phyloP scores from a whole-genome alignment of 2,329 filamentous ascomycete genomes.

The Metarhizium anisopliae region DNA sequence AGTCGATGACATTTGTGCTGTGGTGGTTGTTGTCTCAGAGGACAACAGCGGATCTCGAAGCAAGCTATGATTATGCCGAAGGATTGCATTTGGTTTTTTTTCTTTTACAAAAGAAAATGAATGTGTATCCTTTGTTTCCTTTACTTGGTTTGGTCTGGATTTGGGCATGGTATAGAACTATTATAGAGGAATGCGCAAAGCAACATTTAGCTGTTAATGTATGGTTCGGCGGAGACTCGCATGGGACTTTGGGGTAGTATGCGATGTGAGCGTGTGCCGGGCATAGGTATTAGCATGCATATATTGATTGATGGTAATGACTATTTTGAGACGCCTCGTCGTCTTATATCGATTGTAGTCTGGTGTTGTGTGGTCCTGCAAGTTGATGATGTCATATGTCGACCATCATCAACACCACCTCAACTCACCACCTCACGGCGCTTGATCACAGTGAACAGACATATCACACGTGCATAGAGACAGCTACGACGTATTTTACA shows the following conservation, averaged over 20 bases:
- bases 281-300: not conserved
- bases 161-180: constrained; percentile 3
- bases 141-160: constrained; percentile 5
- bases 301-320: not conserved
- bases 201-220: not conserved
- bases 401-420: not conserved
- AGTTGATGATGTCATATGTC: not conserved
- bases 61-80: constrained; percentile 20
- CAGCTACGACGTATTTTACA: not conserved
- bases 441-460: not conserved
- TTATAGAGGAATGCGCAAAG: constrained; percentile 8
- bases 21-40: constrained; percentile 71
- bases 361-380: not conserved
- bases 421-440: not conserved
- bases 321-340: not conserved
- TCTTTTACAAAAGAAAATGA: not conserved
- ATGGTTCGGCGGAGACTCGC: not conserved
- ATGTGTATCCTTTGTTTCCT: constrained; percentile 4
- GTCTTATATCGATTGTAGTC: not conserved
- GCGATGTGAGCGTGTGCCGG: not conserved
- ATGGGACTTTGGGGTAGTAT: not conserved
- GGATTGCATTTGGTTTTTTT: not conserved
- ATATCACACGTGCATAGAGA: not conserved
- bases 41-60: constrained; percentile 27
- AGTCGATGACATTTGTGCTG: constrained; percentile 87